Conservation (phyloP, 805 yeast genomes). For the Nakazawaea laoshanensis region DNA sequence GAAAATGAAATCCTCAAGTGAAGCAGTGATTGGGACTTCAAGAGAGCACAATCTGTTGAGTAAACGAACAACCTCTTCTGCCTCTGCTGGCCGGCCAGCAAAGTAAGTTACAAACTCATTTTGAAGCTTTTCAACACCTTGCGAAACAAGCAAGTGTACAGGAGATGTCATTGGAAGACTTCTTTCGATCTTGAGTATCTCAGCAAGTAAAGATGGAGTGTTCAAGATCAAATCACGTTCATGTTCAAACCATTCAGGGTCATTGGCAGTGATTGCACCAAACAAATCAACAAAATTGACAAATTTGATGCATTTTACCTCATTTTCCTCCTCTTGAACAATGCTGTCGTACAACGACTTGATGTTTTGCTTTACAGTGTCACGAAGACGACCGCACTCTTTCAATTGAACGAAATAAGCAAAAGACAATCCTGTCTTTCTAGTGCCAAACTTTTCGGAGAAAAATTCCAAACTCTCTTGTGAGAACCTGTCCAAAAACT, state of each 20-base stretch:
- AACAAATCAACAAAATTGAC: conserved; percentile 68
- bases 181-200: conserved; percentile 31
- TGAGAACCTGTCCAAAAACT: conserved; percentile 77
- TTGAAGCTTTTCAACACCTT: conserved; percentile 60
- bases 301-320: conserved; percentile 51
- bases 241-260: conserved; percentile 48
- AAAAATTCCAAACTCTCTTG: conserved; percentile 67
- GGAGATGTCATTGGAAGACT: conserved; percentile 42
- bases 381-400: conserved; percentile 49
- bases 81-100: conserved; percentile 24
- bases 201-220: conserved; percentile 33
- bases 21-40: conserved; percentile 35
- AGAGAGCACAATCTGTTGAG: conserved; percentile 35
- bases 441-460: conserved; percentile 51
- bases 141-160: conserved; percentile 62
- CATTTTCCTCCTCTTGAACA: conserved; percentile 39
- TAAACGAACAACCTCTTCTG: conserved; percentile 29
- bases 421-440: conserved; percentile 58
- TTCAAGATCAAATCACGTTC: conserved; percentile 38
- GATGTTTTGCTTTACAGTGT: conserved; percentile 45
- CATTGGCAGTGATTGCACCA: conserved; percentile 36
- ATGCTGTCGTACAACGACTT: conserved; percentile 37
- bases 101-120: conserved; percentile 30
- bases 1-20: conserved; percentile 51
- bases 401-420: conserved; percentile 54